Percentiles rank a stretch among this genome's conserved stretches.
Conservation (phyloP, 306 rosid genomes). For the Quercus parvula region DNA sequence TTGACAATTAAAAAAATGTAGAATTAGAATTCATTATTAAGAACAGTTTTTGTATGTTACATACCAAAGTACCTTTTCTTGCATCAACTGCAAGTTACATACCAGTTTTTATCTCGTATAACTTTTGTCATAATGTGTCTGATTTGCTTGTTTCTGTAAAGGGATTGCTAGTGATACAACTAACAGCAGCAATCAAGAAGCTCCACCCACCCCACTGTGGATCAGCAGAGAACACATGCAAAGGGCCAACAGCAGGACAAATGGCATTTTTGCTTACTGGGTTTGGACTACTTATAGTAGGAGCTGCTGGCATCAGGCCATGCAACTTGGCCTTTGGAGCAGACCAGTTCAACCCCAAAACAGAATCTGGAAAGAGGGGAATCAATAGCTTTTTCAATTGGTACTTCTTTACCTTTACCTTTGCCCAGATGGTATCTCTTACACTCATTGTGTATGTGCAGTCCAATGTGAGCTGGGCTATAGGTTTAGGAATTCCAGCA, state of each 20-base stretch:
- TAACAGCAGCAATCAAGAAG: slow-evolving; percentile 64
- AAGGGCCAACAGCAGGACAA: slow-evolving; percentile 68
- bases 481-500: slow-evolving; percentile 79
- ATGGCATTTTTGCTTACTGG: slow-evolving; percentile 53
- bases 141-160: slow-evolving; percentile 22
- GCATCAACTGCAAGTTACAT: neutral
- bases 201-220: slow-evolving; percentile 73
- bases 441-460: slow-evolving; percentile 74
- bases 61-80: neutral
- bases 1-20: neutral
- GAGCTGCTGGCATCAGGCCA: slow-evolving; percentile 83
- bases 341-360: slow-evolving; percentile 77
- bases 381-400: slow-evolving; percentile 89
- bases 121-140: neutral
- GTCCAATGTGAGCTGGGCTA: slow-evolving; percentile 73
- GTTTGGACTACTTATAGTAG: slow-evolving; percentile 53
- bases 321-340: slow-evolving; percentile 91
- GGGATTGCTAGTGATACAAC: slow-evolving; percentile 70
- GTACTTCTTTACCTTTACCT: slow-evolving; percentile 72
- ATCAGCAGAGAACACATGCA: slow-evolving; percentile 42
- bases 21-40: neutral
- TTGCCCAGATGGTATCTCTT: slow-evolving; percentile 60
- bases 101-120: neutral
- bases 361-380: slow-evolving; percentile 77
- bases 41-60: neutral